These are phyloP conservation scores for Thielaviopsis populi DNA, from an alignment of 2,329 filamentous ascomycete species.

Conservation along the genomic window DNA sequence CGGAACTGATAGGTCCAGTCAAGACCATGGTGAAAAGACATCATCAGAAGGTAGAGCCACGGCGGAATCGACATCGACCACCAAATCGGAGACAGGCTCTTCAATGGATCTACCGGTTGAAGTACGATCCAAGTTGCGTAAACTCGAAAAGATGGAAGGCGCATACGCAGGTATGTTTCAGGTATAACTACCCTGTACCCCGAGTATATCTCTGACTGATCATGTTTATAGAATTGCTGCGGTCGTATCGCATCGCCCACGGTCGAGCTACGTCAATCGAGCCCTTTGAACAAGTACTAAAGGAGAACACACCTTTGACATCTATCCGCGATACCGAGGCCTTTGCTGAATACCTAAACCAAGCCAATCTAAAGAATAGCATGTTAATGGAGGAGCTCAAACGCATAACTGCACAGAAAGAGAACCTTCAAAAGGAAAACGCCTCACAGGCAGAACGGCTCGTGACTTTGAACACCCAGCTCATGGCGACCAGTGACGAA, in stretches of 20 bases:
- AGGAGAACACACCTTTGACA: conserved; percentile 81
- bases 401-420: conserved; percentile 66
- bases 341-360: conserved; percentile 77
- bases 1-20: neutral
- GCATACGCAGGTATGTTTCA: conserved; percentile 61
- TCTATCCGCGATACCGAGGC: conserved; percentile 76
- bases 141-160: conserved; percentile 77
- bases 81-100: conserved; percentile 18
- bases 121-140: conserved; percentile 58
- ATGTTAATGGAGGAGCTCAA: conserved; percentile 94
- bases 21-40: neutral
- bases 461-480: conserved; percentile 39
- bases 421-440: conserved; percentile 61
- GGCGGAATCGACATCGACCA: neutral
- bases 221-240: conserved; percentile 52
- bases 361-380: conserved; percentile 70
- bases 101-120: conserved; percentile 52
- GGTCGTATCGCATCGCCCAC: conserved; percentile 85
- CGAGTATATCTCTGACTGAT: neutral
- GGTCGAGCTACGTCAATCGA: conserved; percentile 75
- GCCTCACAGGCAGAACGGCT: conserved; percentile 26
- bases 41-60: neutral
- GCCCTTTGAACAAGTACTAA: conserved; percentile 78
- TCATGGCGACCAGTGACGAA: conserved; percentile 23
- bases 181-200: neutral